Conservation (phyloP, 1,284 basidiomycete species). For the Pseudozyma sp. region DNA sequence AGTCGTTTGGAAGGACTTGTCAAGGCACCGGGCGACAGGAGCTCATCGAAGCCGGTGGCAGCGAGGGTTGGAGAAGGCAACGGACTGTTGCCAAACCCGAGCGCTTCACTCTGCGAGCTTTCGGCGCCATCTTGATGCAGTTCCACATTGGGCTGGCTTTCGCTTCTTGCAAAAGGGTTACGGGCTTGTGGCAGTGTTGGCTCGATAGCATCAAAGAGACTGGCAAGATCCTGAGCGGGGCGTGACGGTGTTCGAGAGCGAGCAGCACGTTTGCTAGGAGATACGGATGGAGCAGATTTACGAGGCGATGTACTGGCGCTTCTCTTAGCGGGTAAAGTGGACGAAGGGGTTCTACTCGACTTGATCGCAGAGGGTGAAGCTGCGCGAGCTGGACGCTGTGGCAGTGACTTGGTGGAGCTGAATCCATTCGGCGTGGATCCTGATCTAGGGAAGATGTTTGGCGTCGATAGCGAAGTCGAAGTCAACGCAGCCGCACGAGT, state of each 20-base stretch:
- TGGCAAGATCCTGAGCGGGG: slow-evolving; percentile 40
- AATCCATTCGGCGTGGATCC: slow-evolving; percentile 9
- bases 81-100: slow-evolving; percentile 17
- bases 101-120: neutral
- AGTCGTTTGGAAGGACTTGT: slow-evolving; percentile 39
- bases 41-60: slow-evolving; percentile 1
- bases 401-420: slow-evolving; percentile 22
- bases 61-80: slow-evolving; percentile 23
- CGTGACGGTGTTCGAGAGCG: slow-evolving; percentile 37
- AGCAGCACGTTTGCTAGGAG: slow-evolving; percentile 31
- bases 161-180: slow-evolving; percentile 37
- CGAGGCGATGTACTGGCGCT: slow-evolving; percentile 41
- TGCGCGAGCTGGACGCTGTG: slow-evolving; percentile 26
- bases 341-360: slow-evolving; percentile 9
- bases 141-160: slow-evolving; percentile 28
- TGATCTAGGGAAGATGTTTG: slow-evolving; percentile 15
- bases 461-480: slow-evolving; percentile 13
- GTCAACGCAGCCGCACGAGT: slow-evolving; percentile 7
- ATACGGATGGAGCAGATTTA: slow-evolving; percentile 15
- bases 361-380: slow-evolving; percentile 30
- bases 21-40: slow-evolving; percentile 15
- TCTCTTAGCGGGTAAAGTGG: slow-evolving; percentile 17
- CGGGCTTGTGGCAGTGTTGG: slow-evolving; percentile 22
- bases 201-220: slow-evolving; percentile 44
- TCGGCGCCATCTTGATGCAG: slow-evolving; percentile 13